phyloP scores from a whole-genome alignment of 2,329 filamentous ascomycete species.

The Didymellaceae sp. region DNA sequence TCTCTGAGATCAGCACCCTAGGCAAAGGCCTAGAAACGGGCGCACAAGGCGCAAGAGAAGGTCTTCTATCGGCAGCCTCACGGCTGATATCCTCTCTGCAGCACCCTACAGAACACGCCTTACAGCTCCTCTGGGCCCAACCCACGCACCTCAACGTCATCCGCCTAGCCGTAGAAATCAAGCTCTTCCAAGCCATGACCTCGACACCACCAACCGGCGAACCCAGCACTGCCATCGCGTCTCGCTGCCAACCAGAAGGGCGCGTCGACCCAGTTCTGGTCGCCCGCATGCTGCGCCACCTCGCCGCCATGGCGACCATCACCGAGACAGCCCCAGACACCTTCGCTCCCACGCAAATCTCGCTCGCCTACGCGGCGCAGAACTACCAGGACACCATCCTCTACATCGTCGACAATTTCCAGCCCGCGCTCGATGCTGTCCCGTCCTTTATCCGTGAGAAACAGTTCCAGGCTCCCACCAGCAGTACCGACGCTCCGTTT shows the following conservation, averaged over 20 bases:
- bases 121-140: constrained; percentile 33
- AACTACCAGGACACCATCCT: constrained; percentile 32
- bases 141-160: constrained; percentile 28
- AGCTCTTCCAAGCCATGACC: constrained; percentile 32
- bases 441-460: constrained; percentile 27
- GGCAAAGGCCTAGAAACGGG: constrained; percentile 27
- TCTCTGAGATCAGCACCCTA: constrained; percentile 27
- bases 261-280: constrained; percentile 28
- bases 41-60: constrained; percentile 25
- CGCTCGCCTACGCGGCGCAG: constrained; percentile 22
- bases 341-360: constrained; percentile 26
- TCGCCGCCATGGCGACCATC: constrained; percentile 34
- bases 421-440: constrained; percentile 24
- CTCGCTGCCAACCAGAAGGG: constrained; percentile 13
- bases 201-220: constrained; percentile 17
- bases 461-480: constrained; percentile 24
- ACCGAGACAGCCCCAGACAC: constrained; percentile 25
- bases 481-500: constrained; percentile 28
- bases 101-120: constrained; percentile 32
- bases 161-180: constrained; percentile 30
- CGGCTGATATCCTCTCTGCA: constrained; percentile 33
- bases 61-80: constrained; percentile 26
- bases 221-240: constrained; percentile 21
- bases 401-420: constrained; percentile 31
- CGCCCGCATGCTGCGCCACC: constrained; percentile 36